Evolutionary conservation across 371 early-diverging fungal species (phyloP).

Genomic region (Apophysomyces variabilis): DNA sequence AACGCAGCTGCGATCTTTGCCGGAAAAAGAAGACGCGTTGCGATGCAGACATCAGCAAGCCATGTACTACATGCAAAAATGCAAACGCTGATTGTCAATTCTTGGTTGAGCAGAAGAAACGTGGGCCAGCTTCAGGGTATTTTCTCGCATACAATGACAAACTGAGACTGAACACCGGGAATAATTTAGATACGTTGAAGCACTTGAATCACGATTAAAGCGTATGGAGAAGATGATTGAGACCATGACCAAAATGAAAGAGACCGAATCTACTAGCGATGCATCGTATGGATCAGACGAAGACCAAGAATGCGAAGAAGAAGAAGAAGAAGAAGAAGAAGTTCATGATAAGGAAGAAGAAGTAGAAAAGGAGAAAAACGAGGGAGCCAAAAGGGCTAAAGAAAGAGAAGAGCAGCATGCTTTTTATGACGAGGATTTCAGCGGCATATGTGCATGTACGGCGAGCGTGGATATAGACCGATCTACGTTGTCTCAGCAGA

Average conservation of each 20-base stretch:
- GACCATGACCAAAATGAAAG: slow-evolving; percentile 3
- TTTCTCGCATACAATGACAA: neutral
- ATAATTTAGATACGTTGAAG: slow-evolving; percentile 35
- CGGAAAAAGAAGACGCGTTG: slow-evolving; percentile 25
- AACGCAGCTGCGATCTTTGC: slow-evolving; percentile 27
- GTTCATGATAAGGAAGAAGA: neutral
- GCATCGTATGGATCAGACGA: slow-evolving; percentile 6
- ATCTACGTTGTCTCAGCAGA: slow-evolving; percentile 16
- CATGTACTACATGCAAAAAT: slow-evolving; percentile 40
- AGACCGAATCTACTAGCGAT: neutral
- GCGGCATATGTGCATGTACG: neutral
- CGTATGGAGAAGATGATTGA: slow-evolving; percentile 41
- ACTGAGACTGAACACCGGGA: neutral
- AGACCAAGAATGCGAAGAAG: neutral
- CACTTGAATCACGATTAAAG: slow-evolving; percentile 35
- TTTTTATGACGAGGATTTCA: neutral
- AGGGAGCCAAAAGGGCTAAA: slow-evolving; percentile 2
- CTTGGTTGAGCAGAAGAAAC: slow-evolving; percentile 39
- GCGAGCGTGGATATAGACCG: neutral
- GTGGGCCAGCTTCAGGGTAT: slow-evolving; percentile 40
- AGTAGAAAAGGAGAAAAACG: neutral
- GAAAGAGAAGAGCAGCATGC: neutral
- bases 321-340: too few relatives aligned
- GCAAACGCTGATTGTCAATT: slow-evolving; percentile 33
- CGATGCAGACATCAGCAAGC: slow-evolving; percentile 30